A percentile compares a stretch with the other conserved stretches of the same genome.
Conservation (phyloP, 2,329 filamentous ascomycete genomes). For the Hansfordia pulvinata region DNA sequence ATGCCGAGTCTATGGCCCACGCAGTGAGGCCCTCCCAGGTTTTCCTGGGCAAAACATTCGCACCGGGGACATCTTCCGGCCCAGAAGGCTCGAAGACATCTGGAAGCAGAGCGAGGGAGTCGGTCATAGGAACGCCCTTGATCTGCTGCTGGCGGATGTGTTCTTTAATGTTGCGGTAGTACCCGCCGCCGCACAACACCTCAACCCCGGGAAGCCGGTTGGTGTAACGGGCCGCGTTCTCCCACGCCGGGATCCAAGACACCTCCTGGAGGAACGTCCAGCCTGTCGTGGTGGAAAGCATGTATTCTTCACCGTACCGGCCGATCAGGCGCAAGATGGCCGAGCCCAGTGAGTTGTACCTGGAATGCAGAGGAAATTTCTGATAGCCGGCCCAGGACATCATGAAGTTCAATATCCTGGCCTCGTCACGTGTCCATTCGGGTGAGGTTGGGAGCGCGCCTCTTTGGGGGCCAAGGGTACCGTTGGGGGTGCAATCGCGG, state of each 20-base stretch:
- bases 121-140: too few relatives aligned
- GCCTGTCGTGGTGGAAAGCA: conserved; percentile 30
- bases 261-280: conserved; percentile 66
- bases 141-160: conserved; percentile 17
- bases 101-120: too few relatives aligned
- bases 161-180: conserved; percentile 20
- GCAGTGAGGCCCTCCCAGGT: conserved; percentile 46
- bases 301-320: conserved; percentile 39
- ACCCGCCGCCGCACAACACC: conserved; percentile 26
- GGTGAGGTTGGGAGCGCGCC: conserved; percentile 4
- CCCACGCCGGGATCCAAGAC: conserved; percentile 57
- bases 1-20: conserved; percentile 59
- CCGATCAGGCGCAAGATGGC: conserved; percentile 47
- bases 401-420: conserved; percentile 51
- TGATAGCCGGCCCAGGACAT: conserved; percentile 51
- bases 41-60: too few relatives aligned
- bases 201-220: conserved; percentile 35
- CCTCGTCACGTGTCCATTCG: conserved; percentile 34
- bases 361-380: conserved; percentile 36
- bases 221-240: conserved; percentile 51
- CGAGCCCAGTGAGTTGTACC: conserved; percentile 47
- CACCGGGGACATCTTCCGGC: too few relatives aligned
- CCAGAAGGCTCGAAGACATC: conserved; percentile 32
- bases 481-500: conserved; percentile 34
- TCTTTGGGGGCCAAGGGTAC: conserved; percentile 28